These are phyloP conservation scores for Septoria petroselini DNA, from an alignment of 2,329 filamentous ascomycete species.

Conservation along the genomic window DNA sequence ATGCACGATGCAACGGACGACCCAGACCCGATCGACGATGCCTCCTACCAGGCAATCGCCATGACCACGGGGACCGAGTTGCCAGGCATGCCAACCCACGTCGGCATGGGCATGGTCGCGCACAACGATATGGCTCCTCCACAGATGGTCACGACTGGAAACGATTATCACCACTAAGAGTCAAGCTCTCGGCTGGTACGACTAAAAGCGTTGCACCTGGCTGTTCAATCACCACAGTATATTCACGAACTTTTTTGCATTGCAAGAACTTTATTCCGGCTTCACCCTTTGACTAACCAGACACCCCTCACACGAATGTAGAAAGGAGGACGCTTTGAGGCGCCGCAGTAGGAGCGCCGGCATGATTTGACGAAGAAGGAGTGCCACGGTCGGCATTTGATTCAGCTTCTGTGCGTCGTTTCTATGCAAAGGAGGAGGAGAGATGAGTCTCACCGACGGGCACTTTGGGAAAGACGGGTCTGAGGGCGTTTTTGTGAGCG, in stretches of 20 bases:
- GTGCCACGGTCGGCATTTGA: constrained; percentile 2
- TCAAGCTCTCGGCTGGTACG: constrained; percentile 1
- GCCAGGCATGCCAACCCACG: constrained; percentile 38
- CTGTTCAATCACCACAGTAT: constrained; percentile 13
- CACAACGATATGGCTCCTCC: constrained; percentile 43
- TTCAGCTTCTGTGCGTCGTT: not conserved
- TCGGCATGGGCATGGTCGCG: constrained; percentile 35
- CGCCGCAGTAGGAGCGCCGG: constrained; percentile 11
- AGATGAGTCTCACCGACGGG: not conserved
- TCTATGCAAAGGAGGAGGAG: not conserved
- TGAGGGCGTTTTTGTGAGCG: not conserved
- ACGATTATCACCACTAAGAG: constrained; percentile 39
- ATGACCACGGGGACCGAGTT: constrained; percentile 32
- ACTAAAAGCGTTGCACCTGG: constrained; percentile 9
- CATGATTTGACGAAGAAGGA: constrained; percentile 6
- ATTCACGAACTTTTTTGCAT: constrained; percentile 10
- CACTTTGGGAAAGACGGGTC: not conserved
- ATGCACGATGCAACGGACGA: constrained; percentile 76
- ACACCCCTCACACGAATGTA: constrained; percentile 4
- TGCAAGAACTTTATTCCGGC: constrained; percentile 15
- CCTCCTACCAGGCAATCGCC: constrained; percentile 31
- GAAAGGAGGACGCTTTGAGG: constrained; percentile 11
- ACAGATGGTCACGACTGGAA: constrained; percentile 44
- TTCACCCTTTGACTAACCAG: constrained; percentile 6
- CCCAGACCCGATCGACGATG: constrained; percentile 25